Percentiles rank a stretch among this genome's conserved stretches.
These are phyloP conservation scores for Aegilops umbellulata DNA, from an alignment of 176 grass and related monocot genomes.

Conservation along the genomic window DNA sequence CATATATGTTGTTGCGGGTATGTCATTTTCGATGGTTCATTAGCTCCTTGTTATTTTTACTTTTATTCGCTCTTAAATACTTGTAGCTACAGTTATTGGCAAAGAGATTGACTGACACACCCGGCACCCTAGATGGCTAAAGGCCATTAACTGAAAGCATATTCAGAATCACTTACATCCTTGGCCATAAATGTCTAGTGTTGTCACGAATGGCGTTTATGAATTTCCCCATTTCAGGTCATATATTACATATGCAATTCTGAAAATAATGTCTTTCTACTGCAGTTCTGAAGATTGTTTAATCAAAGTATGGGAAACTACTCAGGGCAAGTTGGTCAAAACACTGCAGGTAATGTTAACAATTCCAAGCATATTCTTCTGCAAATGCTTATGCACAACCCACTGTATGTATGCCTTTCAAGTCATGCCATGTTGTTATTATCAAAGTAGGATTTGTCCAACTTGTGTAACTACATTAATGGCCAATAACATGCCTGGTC, in stretches of 20 bases:
- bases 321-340: constrained; percentile 90
- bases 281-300: constrained; percentile 94
- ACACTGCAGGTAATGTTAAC: constrained; percentile 70
- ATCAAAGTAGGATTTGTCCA: background rate
- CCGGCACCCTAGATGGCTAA: background rate
- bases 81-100: background rate
- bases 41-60: background rate
- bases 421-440: background rate
- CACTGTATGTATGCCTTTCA: background rate
- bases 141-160: background rate
- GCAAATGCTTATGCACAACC: background rate
- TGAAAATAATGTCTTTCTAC: constrained; percentile 16
- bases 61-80: background rate
- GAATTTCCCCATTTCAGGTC: background rate
- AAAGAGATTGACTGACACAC: background rate
- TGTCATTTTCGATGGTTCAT: background rate
- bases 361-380: background rate
- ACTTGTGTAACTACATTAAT: background rate
- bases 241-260: constrained; percentile 5
- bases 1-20: background rate
- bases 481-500: background rate
- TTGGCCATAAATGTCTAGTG: background rate
- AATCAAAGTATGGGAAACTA: constrained; percentile 98
- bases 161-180: background rate
- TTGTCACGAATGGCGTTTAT: background rate